Base-by-base conservation (phyloP, 768 basidiomycete species). In the Coprinopsis cinerea region DNA sequence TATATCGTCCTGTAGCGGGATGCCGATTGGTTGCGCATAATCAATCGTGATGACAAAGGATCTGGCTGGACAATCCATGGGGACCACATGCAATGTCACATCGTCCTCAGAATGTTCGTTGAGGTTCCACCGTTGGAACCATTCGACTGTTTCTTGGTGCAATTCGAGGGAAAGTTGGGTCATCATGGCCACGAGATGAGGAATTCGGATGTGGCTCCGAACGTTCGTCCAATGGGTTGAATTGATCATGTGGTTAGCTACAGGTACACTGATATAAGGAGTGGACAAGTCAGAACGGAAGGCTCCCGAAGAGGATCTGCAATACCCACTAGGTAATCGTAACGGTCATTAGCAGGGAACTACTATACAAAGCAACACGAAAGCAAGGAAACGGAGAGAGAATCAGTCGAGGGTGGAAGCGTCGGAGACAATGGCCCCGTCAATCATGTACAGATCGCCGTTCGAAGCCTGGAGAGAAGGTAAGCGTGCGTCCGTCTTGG, bases 401-500 rank as follows among this genome's bases (percentile, higher is more conserved):
- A 10, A 25, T 43, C 25, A 43, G 17, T 43, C 41, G 9, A 43
- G 23, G 13, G 22, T 23, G 25, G 41, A 24, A 17, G 22, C 22
- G 28, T 45, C 44, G 27, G 44, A 23, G 4, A 30, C 4, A 18
- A 45, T 32, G 18, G 44, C 20, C 22, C 44, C 44, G 20, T 45
- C 44, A 32, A 45, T 45, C 27, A 45, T 45, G 20, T 45, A 45
- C 15, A 45, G 28, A 13, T 49, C 48, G 4, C 48, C 48, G 20
- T 49, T 49, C 11, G 52, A 51, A 22, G 55, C 55, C 55, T 56
- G 39, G 2, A 26, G 27, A 11, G 17, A 20, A 44, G 1, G 26
- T 15, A 37, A 18, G 18, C 25, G 23, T 24, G 10, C 17, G 44
- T 20, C 22, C n/a, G 34, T 6, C n/a, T 7, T 25, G 13, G 27